Evolutionary conservation across 768 basidiomycete species (phyloP).

Genomic region (Paxillus involutus): DNA sequence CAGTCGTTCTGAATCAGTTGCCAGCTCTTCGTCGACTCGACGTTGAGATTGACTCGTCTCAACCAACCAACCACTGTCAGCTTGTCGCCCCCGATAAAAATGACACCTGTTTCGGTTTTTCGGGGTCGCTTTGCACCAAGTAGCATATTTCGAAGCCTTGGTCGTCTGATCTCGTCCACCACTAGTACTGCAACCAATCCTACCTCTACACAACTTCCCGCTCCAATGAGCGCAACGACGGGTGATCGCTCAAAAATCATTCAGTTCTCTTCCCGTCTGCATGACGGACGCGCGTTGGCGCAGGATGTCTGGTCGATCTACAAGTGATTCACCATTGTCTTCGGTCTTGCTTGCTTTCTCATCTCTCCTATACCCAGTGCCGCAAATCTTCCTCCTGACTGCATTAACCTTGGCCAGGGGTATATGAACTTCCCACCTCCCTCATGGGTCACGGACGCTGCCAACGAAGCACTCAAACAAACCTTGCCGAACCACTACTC

Average conservation of each 20-base stretch:
- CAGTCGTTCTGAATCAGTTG: too few relatives aligned
- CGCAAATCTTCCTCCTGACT: slow-evolving; percentile 84
- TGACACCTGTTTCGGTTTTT: slow-evolving; percentile 1
- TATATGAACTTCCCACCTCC: slow-evolving; percentile 95
- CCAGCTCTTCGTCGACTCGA: too few relatives aligned
- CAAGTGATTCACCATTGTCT: slow-evolving; percentile 49
- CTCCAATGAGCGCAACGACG: not conserved
- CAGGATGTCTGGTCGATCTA: slow-evolving; percentile 92
- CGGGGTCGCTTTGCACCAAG: not conserved
- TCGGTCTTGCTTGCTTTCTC: slow-evolving; percentile 1
- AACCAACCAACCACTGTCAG: too few relatives aligned
- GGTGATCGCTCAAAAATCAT: slow-evolving; percentile 52
- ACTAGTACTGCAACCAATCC: not conserved
- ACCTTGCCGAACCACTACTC: slow-evolving; percentile 83
- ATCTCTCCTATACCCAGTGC: slow-evolving; percentile 48
- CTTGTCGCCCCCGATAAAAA: not conserved
- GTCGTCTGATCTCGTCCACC: slow-evolving; percentile 1
- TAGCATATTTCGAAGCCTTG: not conserved
- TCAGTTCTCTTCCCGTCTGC: slow-evolving; percentile 69
- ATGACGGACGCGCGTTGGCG: slow-evolving; percentile 73
- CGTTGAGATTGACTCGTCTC: too few relatives aligned
- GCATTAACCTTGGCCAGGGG: slow-evolving; percentile 93
- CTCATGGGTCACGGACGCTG: slow-evolving; percentile 73
- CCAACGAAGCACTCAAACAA: slow-evolving; percentile 60
- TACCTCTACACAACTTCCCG: not conserved